Base-by-base conservation (phyloP, 202 grass and related monocot genomes). In the Cymbopogon flexuosus region DNA sequence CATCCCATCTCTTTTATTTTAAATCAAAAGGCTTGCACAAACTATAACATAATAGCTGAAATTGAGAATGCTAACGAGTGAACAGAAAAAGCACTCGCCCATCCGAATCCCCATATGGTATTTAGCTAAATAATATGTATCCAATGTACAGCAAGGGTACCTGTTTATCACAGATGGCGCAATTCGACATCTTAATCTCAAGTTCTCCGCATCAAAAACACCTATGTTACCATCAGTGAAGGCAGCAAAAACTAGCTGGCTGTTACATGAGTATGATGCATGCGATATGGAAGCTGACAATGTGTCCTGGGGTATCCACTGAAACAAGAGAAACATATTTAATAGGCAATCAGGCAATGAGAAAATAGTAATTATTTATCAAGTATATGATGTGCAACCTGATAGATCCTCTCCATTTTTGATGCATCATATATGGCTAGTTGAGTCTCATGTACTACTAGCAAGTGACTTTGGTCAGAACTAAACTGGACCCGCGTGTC, bases 371-470 rank as follows among this genome's bases (percentile, higher is more conserved):
- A 22, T 1, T 42, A 64, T 47, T 56, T 29, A 69, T 52, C 49
- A 78, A 79, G 49, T 36, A 51, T 79, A 79, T 36, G 18, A 83
- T 60, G 62, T 37, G 14, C 51, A 87, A 97, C 95, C 95, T 94
- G 92, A 91, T 87, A 79, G 61, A 93, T 81, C 75, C 88, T 91
- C 79, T 94, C 95, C 84, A 92, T 86, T 87, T 94, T 97, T 58
- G 88, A 82, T 49, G 95, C 64, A 41, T 93, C 95, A 88, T 94
- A 97, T 84, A 97, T 93, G 79, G 95, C 92, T 72, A 97, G 70
- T 49, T 94, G 95, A 37, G 95, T 97, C 60, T 97, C 92, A 77
- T 97, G 95, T 70, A 97, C 92, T 41, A 97, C 88, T 76, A 97
- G 82, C 63, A 97, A 91, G 72, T 90, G 82, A 81, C 79, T 89